A percentile compares a stretch with the other conserved stretches of the same genome.
These are phyloP conservation scores for Limnanthes douglasii DNA, from an alignment of 345 rosid genomes.

Conservation along the genomic window DNA sequence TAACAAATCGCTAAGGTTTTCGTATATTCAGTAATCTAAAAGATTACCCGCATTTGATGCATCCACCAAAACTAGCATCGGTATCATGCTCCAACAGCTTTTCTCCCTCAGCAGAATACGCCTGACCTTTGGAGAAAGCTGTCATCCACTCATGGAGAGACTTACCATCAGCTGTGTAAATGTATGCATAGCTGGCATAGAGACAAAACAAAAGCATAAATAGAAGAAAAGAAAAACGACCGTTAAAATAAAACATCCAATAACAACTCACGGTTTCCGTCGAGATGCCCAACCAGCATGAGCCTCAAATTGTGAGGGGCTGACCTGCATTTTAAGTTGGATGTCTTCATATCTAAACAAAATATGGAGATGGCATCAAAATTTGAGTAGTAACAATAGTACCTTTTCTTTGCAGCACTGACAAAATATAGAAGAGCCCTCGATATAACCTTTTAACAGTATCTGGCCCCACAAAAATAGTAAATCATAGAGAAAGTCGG, in stretches of 20 bases:
- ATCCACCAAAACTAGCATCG: constrained; percentile 73
- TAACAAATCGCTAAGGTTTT: too few species aligned
- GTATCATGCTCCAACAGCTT: constrained; percentile 40
- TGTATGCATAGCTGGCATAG: constrained; percentile 66
- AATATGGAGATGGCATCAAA: too few species aligned
- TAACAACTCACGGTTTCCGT: constrained; percentile 67
- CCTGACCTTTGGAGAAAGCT: constrained; percentile 65
- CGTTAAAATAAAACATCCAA: background rate
- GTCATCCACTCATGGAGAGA: constrained; percentile 94
- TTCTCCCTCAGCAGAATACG: constrained; percentile 60
- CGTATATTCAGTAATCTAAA: too few species aligned
- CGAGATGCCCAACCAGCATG: constrained; percentile 99
- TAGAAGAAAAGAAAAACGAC: background rate
- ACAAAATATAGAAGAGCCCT: constrained; percentile 73
- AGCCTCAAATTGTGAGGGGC: constrained; percentile 92
- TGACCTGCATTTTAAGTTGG: constrained; percentile 46
- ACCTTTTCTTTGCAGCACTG: constrained; percentile 91
- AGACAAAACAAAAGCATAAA: constrained; percentile 8
- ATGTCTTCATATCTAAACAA: constrained; percentile 7
- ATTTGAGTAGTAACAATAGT: constrained; percentile 12
- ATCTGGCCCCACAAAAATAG: constrained; percentile 40
- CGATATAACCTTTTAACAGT: constrained; percentile 82
- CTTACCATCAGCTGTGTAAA: constrained; percentile 93
- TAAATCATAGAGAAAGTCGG: constrained; percentile 16
- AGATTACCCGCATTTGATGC: constrained; percentile 75